Evolutionary conservation across 139 green algal genomes (phyloP), one percentile per base, ranked within the genome.

Genomic region (Zygnema cylindricum): DNA sequence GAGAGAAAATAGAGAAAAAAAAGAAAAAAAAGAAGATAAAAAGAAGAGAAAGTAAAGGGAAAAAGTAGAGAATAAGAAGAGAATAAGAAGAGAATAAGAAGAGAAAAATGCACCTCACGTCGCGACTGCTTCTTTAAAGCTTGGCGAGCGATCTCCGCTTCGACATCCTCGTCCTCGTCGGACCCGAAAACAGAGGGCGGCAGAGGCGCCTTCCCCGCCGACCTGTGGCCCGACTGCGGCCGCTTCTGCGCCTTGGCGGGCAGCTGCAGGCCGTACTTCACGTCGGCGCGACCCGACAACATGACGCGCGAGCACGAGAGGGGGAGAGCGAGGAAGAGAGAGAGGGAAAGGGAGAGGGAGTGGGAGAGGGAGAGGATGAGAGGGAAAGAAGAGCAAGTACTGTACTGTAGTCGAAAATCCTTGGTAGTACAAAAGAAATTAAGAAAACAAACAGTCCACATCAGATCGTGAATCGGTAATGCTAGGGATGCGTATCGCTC

Each of bases 91-190:
- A 55, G 71, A 79, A 16, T 11, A 43, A 79, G 71, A 16, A 79
- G 71, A 16, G 21, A 79, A 16, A 41, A 16, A 79, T 49, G 33
- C 35, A 88, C 84, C 85, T 89, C 73, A 32, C 33, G 30, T 57
- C 84, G 73, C 22, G 38, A 32, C 1, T 25, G 30, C 41, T 91
- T 91, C 81, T 90, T 91, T 40, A 43, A 1, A 21, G 84, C 84
- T 43, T 91, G 86, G n/a, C 86, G 82, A 25, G 55, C 81, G n/a
- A 91, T 91, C 0, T 91, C 81, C 0, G 81, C 39, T 38, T 91
- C 86, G 1, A 91, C 40, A 1, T 49, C 71, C 1, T 91, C 86
- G 21, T 76, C 39, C 40, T 89, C 86, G 22, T 89, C 39, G 38
- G 88, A 76, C 23, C 71, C 38, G 78, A 85, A 85, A 23, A 85